Evolutionary conservation across 2,329 filamentous ascomycete species (phyloP).

Genomic region (Claviceps cyperi): DNA sequence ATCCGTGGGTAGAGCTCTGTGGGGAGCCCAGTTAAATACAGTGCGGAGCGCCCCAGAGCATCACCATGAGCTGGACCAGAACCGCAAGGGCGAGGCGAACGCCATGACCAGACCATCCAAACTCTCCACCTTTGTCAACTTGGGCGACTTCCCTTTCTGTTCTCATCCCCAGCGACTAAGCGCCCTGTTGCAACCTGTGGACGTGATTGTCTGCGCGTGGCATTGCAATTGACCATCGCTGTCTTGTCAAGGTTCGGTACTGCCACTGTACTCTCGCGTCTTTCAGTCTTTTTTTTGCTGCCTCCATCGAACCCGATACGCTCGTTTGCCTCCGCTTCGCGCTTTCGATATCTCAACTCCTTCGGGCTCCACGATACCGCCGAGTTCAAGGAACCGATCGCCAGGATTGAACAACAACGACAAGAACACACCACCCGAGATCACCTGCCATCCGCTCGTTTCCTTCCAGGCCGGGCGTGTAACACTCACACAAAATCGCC

Average conservation of each 20-base stretch:
- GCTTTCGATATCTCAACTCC: conserved; percentile 2
- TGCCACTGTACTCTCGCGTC: not conserved
- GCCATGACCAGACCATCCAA: not conserved
- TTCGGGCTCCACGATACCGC: conserved; percentile 3
- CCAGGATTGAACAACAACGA: not conserved
- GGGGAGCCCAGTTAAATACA: not conserved
- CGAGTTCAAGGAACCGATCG: conserved; percentile 8
- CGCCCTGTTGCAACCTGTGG: not conserved
- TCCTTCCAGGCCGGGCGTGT: conserved; percentile 1
- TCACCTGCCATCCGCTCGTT: not conserved
- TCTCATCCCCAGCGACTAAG: not conserved
- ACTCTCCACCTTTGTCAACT: not conserved
- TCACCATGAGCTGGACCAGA: not conserved
- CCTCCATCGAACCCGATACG: not conserved
- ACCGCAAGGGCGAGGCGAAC: not conserved
- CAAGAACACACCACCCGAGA: not conserved
- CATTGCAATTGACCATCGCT: not conserved
- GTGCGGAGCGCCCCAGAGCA: not conserved
- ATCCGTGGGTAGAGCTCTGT: not conserved
- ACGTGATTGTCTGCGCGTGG: not conserved
- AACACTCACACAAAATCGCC: conserved; percentile 9
- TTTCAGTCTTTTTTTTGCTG: not conserved
- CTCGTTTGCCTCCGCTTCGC: conserved; percentile 3
- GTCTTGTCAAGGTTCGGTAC: not conserved
- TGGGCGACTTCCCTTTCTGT: not conserved